A percentile compares a stretch with the other conserved stretches of the same genome.
Evolutionary conservation across 257 asterid genomes (phyloP).

Genomic region (Solanum sitiens): DNA sequence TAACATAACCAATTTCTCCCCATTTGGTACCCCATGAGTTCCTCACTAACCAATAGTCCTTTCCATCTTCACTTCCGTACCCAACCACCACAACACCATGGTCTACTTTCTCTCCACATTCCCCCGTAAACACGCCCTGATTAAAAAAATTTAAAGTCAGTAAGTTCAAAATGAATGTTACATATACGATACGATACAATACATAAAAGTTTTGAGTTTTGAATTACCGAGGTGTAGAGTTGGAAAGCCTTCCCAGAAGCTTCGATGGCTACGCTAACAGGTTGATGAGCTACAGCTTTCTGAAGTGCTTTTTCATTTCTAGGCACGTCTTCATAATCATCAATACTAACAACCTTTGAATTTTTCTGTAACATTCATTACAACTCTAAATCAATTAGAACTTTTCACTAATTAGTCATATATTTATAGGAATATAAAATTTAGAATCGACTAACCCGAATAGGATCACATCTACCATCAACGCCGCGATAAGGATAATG

Average conservation of each 20-base stretch:
- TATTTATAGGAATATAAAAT: background rate
- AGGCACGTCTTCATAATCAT: slow-evolving; percentile 77
- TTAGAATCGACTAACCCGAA: slow-evolving; percentile 14
- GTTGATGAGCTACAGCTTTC: slow-evolving; percentile 86
- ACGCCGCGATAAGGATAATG: slow-evolving; percentile 64
- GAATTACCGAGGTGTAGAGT: slow-evolving; percentile 45
- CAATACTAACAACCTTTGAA: slow-evolving; percentile 60
- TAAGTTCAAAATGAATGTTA: background rate
- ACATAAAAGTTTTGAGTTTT: background rate
- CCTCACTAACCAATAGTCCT: slow-evolving; percentile 71
- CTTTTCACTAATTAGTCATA: background rate
- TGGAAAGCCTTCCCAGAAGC: slow-evolving; percentile 78
- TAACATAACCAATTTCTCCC: slow-evolving; percentile 80
- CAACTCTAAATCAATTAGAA: background rate
- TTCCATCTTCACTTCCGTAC: slow-evolving; percentile 52
- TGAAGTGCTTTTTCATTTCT: slow-evolving; percentile 50
- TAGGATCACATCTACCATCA: slow-evolving; percentile 48
- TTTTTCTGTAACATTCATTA: slow-evolving; percentile 37
- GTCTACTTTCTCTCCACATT: slow-evolving; percentile 50
- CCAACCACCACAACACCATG: slow-evolving; percentile 88
- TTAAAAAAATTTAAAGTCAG: background rate
- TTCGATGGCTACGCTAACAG: slow-evolving; percentile 74
- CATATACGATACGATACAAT: background rate
- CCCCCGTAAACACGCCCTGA: slow-evolving; percentile 61
- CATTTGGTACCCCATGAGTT: slow-evolving; percentile 77